Conservation (phyloP, 2,329 filamentous ascomycete species). For the Beauveria rudraprayagi region DNA sequence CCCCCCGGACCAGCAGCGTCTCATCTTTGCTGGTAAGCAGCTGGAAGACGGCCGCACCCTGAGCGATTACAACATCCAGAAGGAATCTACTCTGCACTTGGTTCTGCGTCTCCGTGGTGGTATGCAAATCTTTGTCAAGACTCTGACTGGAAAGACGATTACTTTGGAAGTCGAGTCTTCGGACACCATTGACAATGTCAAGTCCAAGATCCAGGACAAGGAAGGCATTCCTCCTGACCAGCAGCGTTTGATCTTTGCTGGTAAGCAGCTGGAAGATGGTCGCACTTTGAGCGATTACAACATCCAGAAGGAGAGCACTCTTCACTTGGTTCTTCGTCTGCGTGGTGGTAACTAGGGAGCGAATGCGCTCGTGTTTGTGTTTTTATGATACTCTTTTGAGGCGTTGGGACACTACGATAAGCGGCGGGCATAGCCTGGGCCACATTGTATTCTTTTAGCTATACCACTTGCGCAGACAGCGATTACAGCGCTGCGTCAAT, state of each 20-base stretch:
- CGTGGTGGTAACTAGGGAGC: constrained; percentile 60
- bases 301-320: constrained; percentile 87
- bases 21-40: constrained; percentile 35
- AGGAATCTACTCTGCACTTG: constrained; percentile 74
- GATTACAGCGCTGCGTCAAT: constrained; percentile 14
- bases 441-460: constrained; percentile 14
- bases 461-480: constrained; percentile 12
- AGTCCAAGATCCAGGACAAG: constrained; percentile 97
- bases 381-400: constrained; percentile 3
- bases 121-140: constrained; percentile 73
- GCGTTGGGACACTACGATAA: constrained; percentile 5
- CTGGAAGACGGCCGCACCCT: constrained; percentile 86
- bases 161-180: constrained; percentile 83
- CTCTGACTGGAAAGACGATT: constrained; percentile 89
- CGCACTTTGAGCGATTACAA: constrained; percentile 89
- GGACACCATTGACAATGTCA: constrained; percentile 94
- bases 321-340: constrained; percentile 83
- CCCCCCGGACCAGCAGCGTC: constrained; percentile 85
- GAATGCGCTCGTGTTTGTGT: neutral
- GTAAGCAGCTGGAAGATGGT: constrained; percentile 92
- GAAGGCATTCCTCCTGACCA: constrained; percentile 95
- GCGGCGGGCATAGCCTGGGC: neutral
- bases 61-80: constrained; percentile 95
- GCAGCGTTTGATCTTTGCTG: constrained; percentile 91
- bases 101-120: constrained; percentile 76